Evolutionary conservation across 2,329 filamentous ascomycete genomes (phyloP).

Genomic region (Mycosphaerella sp.): DNA sequence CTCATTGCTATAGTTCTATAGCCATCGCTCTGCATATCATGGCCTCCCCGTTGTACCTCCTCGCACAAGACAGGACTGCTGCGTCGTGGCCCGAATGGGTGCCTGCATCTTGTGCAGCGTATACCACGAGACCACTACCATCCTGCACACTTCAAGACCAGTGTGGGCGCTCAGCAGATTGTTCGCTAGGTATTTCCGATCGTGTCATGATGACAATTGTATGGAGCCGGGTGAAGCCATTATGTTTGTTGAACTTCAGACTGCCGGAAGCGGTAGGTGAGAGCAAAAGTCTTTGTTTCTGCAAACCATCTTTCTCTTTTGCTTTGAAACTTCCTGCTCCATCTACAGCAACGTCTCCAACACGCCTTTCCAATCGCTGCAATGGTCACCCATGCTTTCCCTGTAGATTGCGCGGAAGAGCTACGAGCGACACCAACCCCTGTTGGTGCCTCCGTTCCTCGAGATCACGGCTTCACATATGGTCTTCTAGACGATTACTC

Average conservation of each 20-base stretch:
- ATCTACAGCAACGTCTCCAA: background rate
- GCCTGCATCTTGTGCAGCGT: too few species aligned
- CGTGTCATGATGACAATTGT: background rate
- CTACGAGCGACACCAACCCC: background rate
- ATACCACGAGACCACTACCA: too few species aligned
- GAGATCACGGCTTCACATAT: background rate
- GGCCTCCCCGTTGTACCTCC: too few species aligned
- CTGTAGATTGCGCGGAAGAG: background rate
- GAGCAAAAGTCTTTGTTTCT: background rate
- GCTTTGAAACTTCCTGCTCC: background rate
- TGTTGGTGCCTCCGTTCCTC: background rate
- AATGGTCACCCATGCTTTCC: conserved; percentile 1
- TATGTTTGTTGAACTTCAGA: background rate
- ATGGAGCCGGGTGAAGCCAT: background rate
- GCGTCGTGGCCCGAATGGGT: too few species aligned
- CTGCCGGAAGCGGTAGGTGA: background rate
- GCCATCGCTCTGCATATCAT: too few species aligned
- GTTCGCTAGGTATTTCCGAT: too few species aligned
- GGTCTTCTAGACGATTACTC: background rate
- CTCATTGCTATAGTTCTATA: too few species aligned
- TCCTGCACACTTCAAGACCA: too few species aligned
- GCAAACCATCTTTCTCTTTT: background rate
- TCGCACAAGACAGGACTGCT: too few species aligned
- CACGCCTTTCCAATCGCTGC: background rate
- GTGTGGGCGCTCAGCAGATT: too few species aligned